Evolutionary conservation across 1,284 basidiomycete genomes (phyloP), one percentile per base, ranked within the genome.

Genomic region (Leccinum ponderosum): DNA sequence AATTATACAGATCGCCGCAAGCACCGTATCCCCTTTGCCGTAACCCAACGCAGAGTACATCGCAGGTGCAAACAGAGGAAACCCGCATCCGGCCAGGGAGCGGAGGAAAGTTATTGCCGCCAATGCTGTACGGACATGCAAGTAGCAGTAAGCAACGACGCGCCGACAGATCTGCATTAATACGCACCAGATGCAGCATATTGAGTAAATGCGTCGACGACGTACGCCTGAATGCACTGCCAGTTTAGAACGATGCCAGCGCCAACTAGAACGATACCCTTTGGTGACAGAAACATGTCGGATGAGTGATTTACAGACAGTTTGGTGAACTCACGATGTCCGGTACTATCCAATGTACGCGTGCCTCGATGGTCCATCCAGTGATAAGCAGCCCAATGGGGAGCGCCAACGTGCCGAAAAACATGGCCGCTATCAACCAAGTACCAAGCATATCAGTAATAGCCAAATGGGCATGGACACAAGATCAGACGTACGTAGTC

Each of bases 1-100:
- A 1, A 73, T 80, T 55, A 89, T 81, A 0, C 85, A 80, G 5
- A 81, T 65, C 20, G 68, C 80, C 0, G 84, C 87, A 8, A 90
- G 76, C 15, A 90, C 80, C 0, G 87, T 86, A 61, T 86, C 76
- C 3, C 86, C 88, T 61, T 84, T 86, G 0, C 88, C 89, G 57
- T 84, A 87, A 6, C 87, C 89, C 0, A 90, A 77, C 14, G 76
- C 76, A 3, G 77, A 72, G 71, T 85, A 90, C 86, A 90, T 88
- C n/a, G 81, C 74, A 5, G 86, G 84, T 1, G 84, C 86, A 60
- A 90, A 89, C 12, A 90, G 71, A n/a, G 88, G 88, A 70, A 90
- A 90, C 1, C 81, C 84, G 56, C 87, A 88, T 2, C 87, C 86
- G 1, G 83, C 83, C 0, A 87, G 64, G 0, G 86, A 84, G 35